A percentile compares a stretch with the other conserved stretches of the same genome.
Conservation (phyloP, 306 rosid genomes). For the Cajanus cajan region DNA sequence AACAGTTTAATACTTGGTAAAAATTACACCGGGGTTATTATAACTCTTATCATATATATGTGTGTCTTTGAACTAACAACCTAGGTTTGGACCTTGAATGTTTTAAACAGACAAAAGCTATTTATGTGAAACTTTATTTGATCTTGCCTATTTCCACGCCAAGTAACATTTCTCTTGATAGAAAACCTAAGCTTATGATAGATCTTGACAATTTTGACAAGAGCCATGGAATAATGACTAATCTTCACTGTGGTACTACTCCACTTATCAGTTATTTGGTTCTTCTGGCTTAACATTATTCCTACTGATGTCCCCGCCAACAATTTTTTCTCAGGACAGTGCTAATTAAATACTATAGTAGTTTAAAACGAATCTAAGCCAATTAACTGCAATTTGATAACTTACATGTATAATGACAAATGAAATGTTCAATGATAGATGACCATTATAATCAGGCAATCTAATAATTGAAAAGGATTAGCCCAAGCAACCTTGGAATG, state of each 20-base stretch:
- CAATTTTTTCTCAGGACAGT: background rate
- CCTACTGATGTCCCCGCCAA: background rate
- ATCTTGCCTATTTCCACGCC: too few relatives aligned
- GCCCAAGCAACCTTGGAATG: slow-evolving; percentile 16
- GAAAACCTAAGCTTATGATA: background rate
- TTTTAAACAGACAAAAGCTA: too few relatives aligned
- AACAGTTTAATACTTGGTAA: too few relatives aligned
- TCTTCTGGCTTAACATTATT: background rate
- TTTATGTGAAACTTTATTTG: too few relatives aligned
- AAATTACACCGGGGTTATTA: too few relatives aligned
- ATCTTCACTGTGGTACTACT: background rate
- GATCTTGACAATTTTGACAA: background rate
- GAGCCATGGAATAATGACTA: background rate
- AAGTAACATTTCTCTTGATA: background rate
- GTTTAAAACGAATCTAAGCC: slow-evolving; percentile 1
- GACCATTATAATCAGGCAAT: background rate
- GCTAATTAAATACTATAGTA: slow-evolving; percentile 16
- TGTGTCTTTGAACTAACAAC: too few relatives aligned
- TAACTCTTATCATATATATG: too few relatives aligned
- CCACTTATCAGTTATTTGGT: background rate
- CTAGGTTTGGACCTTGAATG: too few relatives aligned
- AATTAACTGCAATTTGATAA: background rate
- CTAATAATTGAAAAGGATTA: slow-evolving; percentile 6
- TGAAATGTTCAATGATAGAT: background rate
- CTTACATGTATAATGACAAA: background rate